Conservation (phyloP, 2,329 filamentous ascomycete species). For the Septoria petroselini region DNA sequence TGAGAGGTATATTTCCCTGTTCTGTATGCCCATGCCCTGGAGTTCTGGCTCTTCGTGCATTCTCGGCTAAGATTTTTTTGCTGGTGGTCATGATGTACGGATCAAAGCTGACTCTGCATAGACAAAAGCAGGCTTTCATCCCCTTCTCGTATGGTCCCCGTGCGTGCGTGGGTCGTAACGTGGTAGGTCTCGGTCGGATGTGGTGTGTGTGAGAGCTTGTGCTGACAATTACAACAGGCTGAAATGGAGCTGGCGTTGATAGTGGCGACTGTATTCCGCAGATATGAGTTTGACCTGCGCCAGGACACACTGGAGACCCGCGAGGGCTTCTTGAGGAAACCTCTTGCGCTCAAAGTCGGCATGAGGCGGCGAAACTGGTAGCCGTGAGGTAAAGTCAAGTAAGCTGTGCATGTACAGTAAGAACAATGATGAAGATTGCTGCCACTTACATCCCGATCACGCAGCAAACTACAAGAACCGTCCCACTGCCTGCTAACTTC, state of each 20-base stretch:
- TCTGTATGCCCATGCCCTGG: neutral
- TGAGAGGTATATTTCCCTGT: conserved; percentile 26
- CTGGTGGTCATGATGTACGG: neutral
- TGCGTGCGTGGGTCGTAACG: conserved; percentile 45
- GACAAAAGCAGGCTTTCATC: conserved; percentile 42
- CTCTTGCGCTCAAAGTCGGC: conserved; percentile 33
- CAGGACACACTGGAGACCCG: conserved; percentile 37
- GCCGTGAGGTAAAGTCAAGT: neutral
- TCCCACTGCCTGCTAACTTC: no score
- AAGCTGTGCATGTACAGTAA: conserved; percentile 3
- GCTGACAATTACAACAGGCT: conserved; percentile 27
- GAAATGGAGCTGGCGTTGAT: conserved; percentile 44
- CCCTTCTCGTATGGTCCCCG: conserved; percentile 45
- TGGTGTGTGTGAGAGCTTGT: conserved; percentile 33
- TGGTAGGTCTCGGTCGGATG: conserved; percentile 26
- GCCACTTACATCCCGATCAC: neutral
- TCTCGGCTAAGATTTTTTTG: no score
- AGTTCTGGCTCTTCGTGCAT: no score
- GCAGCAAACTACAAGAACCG: no score
- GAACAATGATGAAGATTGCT: neutral
- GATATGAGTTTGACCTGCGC: conserved; percentile 39
- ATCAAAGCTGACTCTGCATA: conserved; percentile 12
- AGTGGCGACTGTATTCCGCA: conserved; percentile 38
- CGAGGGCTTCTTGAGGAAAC: conserved; percentile 39
- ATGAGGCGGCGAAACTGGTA: conserved; percentile 25